Evolutionary conservation across 257 asterid species (phyloP), one percentile per base, ranked within the genome.

Genomic region (Ophiorrhiza pumila): DNA sequence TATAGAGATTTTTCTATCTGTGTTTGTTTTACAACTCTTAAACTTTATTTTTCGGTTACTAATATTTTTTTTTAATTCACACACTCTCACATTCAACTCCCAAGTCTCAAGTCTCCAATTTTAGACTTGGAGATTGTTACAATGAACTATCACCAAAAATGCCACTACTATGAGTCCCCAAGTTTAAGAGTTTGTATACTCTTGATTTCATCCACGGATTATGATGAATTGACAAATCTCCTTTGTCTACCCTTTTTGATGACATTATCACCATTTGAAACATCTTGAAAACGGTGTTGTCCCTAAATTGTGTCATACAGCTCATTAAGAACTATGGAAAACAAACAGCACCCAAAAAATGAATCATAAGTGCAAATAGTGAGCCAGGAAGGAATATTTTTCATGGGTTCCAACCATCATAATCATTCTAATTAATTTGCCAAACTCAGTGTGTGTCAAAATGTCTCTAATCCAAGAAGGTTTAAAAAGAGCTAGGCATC

Each of bases 281-380:
- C 75, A 79, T 74, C 87, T 77, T 62, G 61, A 78, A 77, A 67
- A 60, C 71, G 76, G 63, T 73, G 45, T 60, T 58, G 72, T 69
- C 83, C 84, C 96, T 86, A 82, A 64, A 69, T 80, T 56, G 75
- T 53, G 61, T 46, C 35, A 67, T 49, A 35, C 35, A 59, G 53
- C 50, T 27, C 53, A 35, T n/a, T 72, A 66, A 72, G 71, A 70
- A 53, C 35, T 62, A 41, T 39, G 35, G 32, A 63, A 68, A 17
- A 65, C 35, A 42, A 62, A 39, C 29, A 60, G 49, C 49, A 17
- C 29, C 42, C 58, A 49, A 11, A 8, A 12, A 52, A 7, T 4
- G 31, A 49, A 22, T 31, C 57, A 68, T 14, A 68, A 68, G 46
- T 6, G 2, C n/a, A n/a, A 23, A 42, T 43, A 3, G n/a, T 35